Conservation (phyloP, 2,329 filamentous ascomycete species). For the Dactylellina drechsleri region DNA sequence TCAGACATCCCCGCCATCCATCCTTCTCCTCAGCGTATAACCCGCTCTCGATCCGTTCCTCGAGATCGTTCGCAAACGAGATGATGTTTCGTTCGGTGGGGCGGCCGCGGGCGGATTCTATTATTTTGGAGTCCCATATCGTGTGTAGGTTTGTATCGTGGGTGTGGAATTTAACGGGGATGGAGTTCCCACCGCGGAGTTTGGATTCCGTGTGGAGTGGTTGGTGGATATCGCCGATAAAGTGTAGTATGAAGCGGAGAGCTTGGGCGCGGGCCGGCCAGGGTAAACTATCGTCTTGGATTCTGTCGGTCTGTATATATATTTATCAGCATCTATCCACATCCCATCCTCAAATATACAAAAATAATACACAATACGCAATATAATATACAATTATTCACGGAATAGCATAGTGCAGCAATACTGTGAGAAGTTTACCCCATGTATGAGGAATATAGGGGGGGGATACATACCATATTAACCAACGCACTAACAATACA, state of each 20-base stretch:
- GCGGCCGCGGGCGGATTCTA: conserved; percentile 71
- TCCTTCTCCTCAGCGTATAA: conserved; percentile 66
- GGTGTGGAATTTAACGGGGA: conserved; percentile 72
- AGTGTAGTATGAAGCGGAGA: conserved; percentile 70
- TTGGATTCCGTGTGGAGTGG: conserved; percentile 74
- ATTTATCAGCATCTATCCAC: conserved; percentile 1
- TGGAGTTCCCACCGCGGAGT: conserved; percentile 73
- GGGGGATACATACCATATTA: conserved; percentile 55
- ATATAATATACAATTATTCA: too few relatives aligned
- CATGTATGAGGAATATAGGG: too few relatives aligned
- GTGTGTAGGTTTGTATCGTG: conserved; percentile 73
- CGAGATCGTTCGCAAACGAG: conserved; percentile 70
- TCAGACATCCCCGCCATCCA: conserved; percentile 69
- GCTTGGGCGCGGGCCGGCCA: conserved; percentile 64
- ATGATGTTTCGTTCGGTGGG: conserved; percentile 66
- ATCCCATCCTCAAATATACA: too few relatives aligned
- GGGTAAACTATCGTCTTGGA: conserved; percentile 65
- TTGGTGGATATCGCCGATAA: conserved; percentile 76
- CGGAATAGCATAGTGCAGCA: too few relatives aligned
- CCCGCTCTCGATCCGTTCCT: conserved; percentile 68
- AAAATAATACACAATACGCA: too few relatives aligned
- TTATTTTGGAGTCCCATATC: conserved; percentile 77
- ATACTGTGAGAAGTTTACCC: background rate
- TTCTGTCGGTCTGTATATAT: conserved; percentile 69
- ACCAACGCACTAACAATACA: conserved; percentile 69